Base-by-base conservation (phyloP, 1,139 yeast genomes). In the Yamadazyma dushanensis region DNA sequence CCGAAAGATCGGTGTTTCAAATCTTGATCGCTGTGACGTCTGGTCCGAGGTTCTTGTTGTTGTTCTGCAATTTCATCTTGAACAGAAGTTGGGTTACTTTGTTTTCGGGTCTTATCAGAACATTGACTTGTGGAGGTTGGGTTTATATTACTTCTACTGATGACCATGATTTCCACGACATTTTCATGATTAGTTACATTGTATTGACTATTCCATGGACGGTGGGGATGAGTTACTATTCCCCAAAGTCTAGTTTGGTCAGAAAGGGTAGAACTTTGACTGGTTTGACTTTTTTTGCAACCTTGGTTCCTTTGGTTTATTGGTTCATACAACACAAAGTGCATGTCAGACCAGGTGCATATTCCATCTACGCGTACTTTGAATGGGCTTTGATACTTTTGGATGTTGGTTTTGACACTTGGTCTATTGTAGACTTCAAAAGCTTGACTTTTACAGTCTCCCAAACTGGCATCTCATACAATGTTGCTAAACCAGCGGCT, bases 41-140 rank as follows among this genome's bases (percentile, higher is more conserved):
- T 0, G 92, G 94, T 11, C 97, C 98, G 9, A 74, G 98, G 47
- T 92, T 92, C 56, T 60, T 85, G 16, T 66, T 92, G 31, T 61
- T 89, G 24, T 61, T 81, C 21, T 68, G 89, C 37, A 77, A 80
- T 48, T 86, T 77, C 53, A 47, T 77, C 18, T 54, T 65, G 24
- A 60, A 57, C 41, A 43, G 69, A 21, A 70, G 65, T 1, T 54
- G 80, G 8, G 26, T 38, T 13, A 40, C 45, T 5, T 26, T 38
- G 5, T 45, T 77, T 1, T 57, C 80, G 2, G 98, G 98, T 8
- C 42, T 85, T 2, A 40, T 85, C 16, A 77, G 98, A 60, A 92
- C 98, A 0, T 76, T 92, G 39, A 83, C 96, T 1, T 92, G 98
- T 54, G 98, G 98, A 50, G 97, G 97, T 9, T 92, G 97, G 97